These are phyloP conservation scores for Straminergon stramineum DNA, from an alignment of 225 moss, liverwort and hornwort species.

Conservation along the genomic window DNA sequence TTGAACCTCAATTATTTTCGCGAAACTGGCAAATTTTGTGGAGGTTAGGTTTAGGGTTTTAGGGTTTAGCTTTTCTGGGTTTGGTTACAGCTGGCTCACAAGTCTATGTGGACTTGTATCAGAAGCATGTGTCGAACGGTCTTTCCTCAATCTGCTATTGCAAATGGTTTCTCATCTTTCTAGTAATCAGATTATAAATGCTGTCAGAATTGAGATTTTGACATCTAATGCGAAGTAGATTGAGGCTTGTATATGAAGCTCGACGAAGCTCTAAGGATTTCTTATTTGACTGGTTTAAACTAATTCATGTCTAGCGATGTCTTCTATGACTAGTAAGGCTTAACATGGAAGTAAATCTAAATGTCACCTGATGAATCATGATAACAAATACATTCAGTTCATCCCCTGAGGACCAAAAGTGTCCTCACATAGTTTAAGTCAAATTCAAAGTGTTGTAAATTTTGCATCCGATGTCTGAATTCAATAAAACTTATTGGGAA, in stretches of 20 bases:
- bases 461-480: no score
- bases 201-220: neutral
- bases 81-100: neutral
- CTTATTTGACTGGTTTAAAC: constrained; percentile 40
- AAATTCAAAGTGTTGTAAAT: no score
- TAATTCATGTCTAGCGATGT: neutral
- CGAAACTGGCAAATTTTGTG: neutral
- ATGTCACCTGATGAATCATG: neutral
- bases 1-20: neutral
- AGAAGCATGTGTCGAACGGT: neutral
- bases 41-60: neutral
- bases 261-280: neutral
- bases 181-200: neutral
- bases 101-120: neutral
- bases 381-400: neutral
- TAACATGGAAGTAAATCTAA: neutral
- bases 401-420: no score
- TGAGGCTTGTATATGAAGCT: neutral
- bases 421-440: no score
- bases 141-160: neutral
- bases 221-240: neutral
- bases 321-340: neutral
- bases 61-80: neutral
- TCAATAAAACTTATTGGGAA: no score
- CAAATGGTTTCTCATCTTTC: neutral